These are phyloP conservation scores for Dactylellina drechsleri DNA, from an alignment of 2,329 filamentous ascomycete genomes.

Conservation along the genomic window DNA sequence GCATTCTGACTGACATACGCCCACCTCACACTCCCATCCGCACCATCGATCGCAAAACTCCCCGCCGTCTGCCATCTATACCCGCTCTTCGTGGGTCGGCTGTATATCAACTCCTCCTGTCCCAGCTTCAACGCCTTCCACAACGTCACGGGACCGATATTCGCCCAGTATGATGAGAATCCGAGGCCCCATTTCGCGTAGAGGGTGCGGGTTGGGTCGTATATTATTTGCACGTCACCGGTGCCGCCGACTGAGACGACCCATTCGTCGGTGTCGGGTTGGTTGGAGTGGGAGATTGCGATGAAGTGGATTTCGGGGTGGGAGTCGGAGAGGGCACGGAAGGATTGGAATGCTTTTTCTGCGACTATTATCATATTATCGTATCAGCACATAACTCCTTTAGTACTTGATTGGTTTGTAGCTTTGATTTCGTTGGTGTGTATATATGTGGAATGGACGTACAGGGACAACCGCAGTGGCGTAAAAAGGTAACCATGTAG, in stretches of 20 bases:
- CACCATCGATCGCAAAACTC: slow-evolving; percentile 70
- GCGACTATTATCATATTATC: slow-evolving; percentile 66
- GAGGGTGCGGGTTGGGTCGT: slow-evolving; percentile 70
- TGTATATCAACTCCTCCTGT: slow-evolving; percentile 73
- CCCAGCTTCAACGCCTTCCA: slow-evolving; percentile 70
- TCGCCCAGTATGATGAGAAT: slow-evolving; percentile 70
- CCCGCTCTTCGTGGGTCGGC: slow-evolving; percentile 73
- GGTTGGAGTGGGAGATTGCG: slow-evolving; percentile 71
- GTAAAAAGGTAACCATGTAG: slow-evolving; percentile 73
- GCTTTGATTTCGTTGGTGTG: too few relatives aligned
- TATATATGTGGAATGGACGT: slow-evolving; percentile 59
- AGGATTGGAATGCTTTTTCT: slow-evolving; percentile 71
- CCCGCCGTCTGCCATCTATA: slow-evolving; percentile 75
- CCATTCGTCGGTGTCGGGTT: slow-evolving; percentile 69
- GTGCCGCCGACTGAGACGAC: slow-evolving; percentile 68
- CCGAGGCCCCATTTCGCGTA: slow-evolving; percentile 76
- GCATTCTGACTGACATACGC: slow-evolving; percentile 65
- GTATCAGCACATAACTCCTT: neutral
- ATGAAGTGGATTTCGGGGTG: slow-evolving; percentile 69
- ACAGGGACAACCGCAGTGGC: slow-evolving; percentile 81
- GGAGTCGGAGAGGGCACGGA: slow-evolving; percentile 67
- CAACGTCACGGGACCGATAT: slow-evolving; percentile 70
- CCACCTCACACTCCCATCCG: slow-evolving; percentile 68
- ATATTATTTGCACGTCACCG: slow-evolving; percentile 69
- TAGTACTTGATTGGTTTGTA: too few relatives aligned